These are phyloP conservation scores for Citropsis articulata DNA, from an alignment of 345 rosid genomes.

Conservation along the genomic window DNA sequence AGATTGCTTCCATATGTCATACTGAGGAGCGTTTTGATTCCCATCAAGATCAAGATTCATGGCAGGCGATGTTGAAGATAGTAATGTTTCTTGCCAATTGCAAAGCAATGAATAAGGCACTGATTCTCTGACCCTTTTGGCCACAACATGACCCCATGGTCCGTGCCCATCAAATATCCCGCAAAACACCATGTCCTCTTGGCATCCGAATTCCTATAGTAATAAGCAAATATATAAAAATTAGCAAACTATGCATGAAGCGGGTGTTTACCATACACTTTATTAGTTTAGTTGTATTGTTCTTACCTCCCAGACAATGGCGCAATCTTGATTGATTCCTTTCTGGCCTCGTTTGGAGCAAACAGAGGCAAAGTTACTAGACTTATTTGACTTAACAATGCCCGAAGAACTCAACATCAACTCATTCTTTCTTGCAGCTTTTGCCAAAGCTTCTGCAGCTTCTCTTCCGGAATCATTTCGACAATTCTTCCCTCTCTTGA, in stretches of 20 bases:
- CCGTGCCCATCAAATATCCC: constrained; percentile 98
- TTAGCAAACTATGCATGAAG: background rate
- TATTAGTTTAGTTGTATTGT: background rate
- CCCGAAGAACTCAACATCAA: constrained; percentile 56
- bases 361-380: constrained; percentile 49
- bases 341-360: constrained; percentile 81
- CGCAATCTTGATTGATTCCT: constrained; percentile 77
- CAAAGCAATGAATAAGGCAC: constrained; percentile 65
- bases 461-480: constrained; percentile 49
- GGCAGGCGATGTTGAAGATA: constrained; percentile 36
- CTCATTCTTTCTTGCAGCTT: constrained; percentile 66
- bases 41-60: constrained; percentile 26
- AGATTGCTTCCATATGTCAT: constrained; percentile 72
- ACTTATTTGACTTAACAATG: constrained; percentile 43
- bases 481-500: constrained; percentile 45
- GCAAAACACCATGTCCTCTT: constrained; percentile 78
- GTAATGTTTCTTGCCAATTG: constrained; percentile 61
- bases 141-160: constrained; percentile 80
- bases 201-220: constrained; percentile 76
- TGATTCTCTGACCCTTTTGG: constrained; percentile 55
- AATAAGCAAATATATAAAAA: background rate
- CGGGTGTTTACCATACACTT: background rate
- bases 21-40: constrained; percentile 27
- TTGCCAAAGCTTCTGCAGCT: constrained; percentile 65
- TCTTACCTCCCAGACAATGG: constrained; percentile 83